phyloP scores from a whole-genome alignment of 371 early-diverging fungal genomes.

The Chytridium lagenaria region DNA sequence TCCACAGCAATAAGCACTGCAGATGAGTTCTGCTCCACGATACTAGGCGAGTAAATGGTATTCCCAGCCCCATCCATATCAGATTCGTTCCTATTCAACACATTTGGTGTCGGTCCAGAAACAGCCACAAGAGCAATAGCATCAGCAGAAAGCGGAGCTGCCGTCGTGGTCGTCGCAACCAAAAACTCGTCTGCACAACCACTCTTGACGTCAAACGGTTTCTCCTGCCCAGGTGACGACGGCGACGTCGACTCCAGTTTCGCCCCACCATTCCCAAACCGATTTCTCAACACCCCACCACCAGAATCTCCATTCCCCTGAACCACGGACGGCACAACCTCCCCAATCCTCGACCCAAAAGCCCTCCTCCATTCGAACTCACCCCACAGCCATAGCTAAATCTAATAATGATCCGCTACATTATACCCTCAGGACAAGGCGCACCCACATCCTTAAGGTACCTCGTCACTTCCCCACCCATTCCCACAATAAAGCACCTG shows the following conservation, averaged over 20 bases:
- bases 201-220: too few species aligned
- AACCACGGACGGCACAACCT: background rate
- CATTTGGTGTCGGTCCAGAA: background rate
- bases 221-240: too few species aligned
- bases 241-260: too few species aligned
- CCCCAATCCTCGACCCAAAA: background rate
- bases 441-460: constrained; percentile 76
- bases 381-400: constrained; percentile 73
- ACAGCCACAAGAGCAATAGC: background rate
- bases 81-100: background rate
- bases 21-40: background rate
- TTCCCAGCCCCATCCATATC: background rate
- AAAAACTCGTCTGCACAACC: too few species aligned
- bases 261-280: background rate
- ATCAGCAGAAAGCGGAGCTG: background rate
- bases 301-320: background rate
- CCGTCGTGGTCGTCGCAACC: too few species aligned
- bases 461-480: constrained; percentile 33
- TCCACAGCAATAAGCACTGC: background rate
- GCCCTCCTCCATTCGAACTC: background rate
- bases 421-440: constrained; percentile 91
- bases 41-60: background rate
- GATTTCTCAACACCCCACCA: background rate
- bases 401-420: constrained; percentile 89
- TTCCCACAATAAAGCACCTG: constrained; percentile 61